Base-by-base conservation (phyloP, 2,329 filamentous ascomycete genomes). In the Neopestalotiopsis clavispora region DNA sequence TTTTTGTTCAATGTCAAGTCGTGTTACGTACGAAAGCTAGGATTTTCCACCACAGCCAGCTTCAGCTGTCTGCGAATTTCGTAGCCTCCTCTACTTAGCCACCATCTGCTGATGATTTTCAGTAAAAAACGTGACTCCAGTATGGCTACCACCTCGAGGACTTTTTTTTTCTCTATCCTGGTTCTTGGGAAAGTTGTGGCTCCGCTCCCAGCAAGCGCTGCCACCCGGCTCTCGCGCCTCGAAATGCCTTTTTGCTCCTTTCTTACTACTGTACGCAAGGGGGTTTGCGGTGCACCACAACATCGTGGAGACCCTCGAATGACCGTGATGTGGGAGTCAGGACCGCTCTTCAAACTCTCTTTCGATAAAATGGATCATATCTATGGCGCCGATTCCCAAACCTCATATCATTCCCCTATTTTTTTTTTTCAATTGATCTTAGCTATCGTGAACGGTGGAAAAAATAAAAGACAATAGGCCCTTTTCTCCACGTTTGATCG, bases 401-500 rank as follows among this genome's bases (percentile, higher is more conserved):
- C 17, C 45, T 52, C n/a, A 52, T 9, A 9, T 4, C 6, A 20
- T 52, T 20, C 45, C 45, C 45, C 45, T 52, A 52, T 52, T 52
- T 52, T 30, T 59, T 23, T 59, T 59, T 34, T 9, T 4, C 34
- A 6, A 6, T 38, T 38, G 23, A 6, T 38, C 23, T 59, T 12
- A 14, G 23, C 23, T 9, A 30, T 59, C 57, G 57, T 30, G 23
- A 28, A 28, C 23, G 23, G 23, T 28, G 13, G 23, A 17, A 30
- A n/a, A 30, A 30, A 17, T 34, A 13, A 12, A 14, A 30, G 13
- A 12, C 3, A 58, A 6, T 30, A 59, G 10, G 12, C 23, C 57
- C 10, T 59, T 34, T 34, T 59, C 57, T 59, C 57, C 57, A 59
- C 17, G 57, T 59, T 59, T 59, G 57, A 59, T 59, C 57, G 57